Conservation (phyloP, 768 basidiomycete genomes). For the Mycena latifolia region DNA sequence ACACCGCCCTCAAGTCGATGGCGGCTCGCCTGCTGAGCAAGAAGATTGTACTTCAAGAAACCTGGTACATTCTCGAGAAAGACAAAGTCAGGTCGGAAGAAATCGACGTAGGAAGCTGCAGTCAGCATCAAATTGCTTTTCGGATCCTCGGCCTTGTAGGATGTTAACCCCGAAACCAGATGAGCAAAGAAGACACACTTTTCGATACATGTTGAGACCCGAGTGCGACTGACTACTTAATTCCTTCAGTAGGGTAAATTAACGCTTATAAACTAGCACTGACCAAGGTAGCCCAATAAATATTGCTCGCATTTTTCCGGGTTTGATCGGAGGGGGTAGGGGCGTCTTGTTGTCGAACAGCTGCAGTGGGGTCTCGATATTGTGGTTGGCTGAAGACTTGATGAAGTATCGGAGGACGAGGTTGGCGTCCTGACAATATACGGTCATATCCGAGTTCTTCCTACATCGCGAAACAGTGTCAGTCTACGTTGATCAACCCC, state of each 20-base stretch:
- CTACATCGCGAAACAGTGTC: slow-evolving; percentile 43
- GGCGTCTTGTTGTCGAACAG: slow-evolving; percentile 50
- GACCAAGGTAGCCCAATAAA: slow-evolving; percentile 85
- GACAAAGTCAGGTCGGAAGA: slow-evolving; percentile 54
- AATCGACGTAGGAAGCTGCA: slow-evolving; percentile 64
- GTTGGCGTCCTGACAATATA: slow-evolving; percentile 83
- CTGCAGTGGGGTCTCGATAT: slow-evolving; percentile 54
- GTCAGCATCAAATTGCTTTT: slow-evolving; percentile 81
- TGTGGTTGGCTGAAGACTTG: slow-evolving; percentile 59
- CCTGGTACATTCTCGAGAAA: slow-evolving; percentile 70
- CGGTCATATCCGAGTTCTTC: slow-evolving; percentile 62
- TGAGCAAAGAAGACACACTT: slow-evolving; percentile 22
- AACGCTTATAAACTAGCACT: slow-evolving; percentile 19
- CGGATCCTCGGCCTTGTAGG: slow-evolving; percentile 62
- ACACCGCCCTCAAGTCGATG: slow-evolving; percentile 73
- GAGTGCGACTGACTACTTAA: slow-evolving; percentile 78
- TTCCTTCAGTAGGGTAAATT: slow-evolving; percentile 4
- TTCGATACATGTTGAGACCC: slow-evolving; percentile 75
- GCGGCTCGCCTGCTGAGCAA: slow-evolving; percentile 51
- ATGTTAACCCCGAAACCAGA: neutral
- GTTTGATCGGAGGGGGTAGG: slow-evolving; percentile 61
- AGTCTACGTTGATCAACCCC: neutral
- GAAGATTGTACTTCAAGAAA: slow-evolving; percentile 58
- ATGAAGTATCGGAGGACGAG: slow-evolving; percentile 68
- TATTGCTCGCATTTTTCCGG: slow-evolving; percentile 71